These are phyloP conservation scores for Leersia perrieri DNA, from an alignment of 176 grass and related monocot genomes.

Conservation along the genomic window DNA sequence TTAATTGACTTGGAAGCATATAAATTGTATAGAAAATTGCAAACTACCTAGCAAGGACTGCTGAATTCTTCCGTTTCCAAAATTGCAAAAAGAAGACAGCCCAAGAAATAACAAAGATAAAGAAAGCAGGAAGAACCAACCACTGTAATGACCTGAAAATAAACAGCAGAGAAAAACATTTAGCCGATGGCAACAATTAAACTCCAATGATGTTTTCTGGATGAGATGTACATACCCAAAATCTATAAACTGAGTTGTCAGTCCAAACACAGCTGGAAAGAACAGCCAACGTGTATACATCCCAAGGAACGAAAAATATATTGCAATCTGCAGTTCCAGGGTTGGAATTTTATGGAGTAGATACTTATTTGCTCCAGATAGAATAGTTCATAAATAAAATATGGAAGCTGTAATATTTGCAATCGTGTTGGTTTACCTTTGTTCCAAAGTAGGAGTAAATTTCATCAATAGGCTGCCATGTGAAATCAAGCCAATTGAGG, in stretches of 20 bases:
- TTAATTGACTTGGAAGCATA: slow-evolving; percentile 17
- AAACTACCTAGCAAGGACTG: slow-evolving; percentile 72
- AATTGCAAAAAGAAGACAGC: slow-evolving; percentile 97
- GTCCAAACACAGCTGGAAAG: slow-evolving; percentile 87
- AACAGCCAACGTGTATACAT: slow-evolving; percentile 97
- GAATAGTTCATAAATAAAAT: slow-evolving; percentile 1
- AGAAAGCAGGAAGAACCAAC: slow-evolving; percentile 92
- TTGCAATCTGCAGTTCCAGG: slow-evolving; percentile 72
- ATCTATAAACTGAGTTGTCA: slow-evolving; percentile 85
- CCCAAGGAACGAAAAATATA: slow-evolving; percentile 95
- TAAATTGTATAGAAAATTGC: background rate
- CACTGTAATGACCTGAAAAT: slow-evolving; percentile 73
- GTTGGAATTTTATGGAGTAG: slow-evolving; percentile 1
- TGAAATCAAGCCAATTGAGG: slow-evolving; percentile 96
- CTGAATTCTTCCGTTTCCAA: slow-evolving; percentile 98
- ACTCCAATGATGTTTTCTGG: background rate
- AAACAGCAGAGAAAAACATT: slow-evolving; percentile 21
- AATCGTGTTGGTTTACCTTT: slow-evolving; percentile 53
- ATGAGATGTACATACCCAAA: slow-evolving; percentile 60
- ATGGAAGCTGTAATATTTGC: background rate
- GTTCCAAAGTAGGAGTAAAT: slow-evolving; percentile 94
- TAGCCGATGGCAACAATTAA: slow-evolving; percentile 17
- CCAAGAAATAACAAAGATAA: slow-evolving; percentile 92
- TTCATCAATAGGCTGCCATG: slow-evolving; percentile 96
- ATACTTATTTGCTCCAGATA: slow-evolving; percentile 25